phyloP scores from a whole-genome alignment of 2,329 filamentous ascomycete genomes.

The Cercospora citrullina region DNA sequence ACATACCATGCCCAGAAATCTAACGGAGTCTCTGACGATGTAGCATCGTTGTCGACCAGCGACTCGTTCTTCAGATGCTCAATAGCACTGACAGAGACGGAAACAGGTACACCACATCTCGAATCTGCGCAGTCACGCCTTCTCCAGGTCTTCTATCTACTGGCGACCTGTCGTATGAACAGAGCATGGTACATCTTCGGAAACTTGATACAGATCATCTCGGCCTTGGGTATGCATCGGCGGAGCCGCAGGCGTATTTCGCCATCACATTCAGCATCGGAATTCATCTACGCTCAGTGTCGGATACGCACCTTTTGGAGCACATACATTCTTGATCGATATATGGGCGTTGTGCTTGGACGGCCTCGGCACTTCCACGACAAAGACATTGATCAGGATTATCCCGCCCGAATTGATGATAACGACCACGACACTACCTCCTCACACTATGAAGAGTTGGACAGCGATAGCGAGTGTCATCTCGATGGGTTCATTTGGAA shows the following conservation, averaged over 20 bases:
- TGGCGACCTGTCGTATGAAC: neutral
- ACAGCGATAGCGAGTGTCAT: constrained; percentile 58
- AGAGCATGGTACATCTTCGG: neutral
- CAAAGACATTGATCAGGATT: constrained; percentile 54
- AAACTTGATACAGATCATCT: neutral
- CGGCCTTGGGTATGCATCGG: neutral
- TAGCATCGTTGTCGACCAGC: neutral
- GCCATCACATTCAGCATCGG: neutral
- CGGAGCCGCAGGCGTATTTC: neutral
- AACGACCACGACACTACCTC: constrained; percentile 33
- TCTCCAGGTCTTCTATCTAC: neutral
- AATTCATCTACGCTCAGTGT: constrained; percentile 41
- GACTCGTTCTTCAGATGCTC: neutral
- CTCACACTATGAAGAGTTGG: constrained; percentile 56
- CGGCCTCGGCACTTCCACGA: constrained; percentile 62
- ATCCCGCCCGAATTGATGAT: neutral
- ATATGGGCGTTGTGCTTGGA: constrained; percentile 63
- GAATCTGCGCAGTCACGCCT: neutral
- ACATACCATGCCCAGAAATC: neutral
- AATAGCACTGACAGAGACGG: neutral
- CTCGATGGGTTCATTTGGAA: constrained; percentile 45
- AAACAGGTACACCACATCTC: neutral
- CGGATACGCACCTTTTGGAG: constrained; percentile 63
- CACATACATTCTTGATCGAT: constrained; percentile 63
- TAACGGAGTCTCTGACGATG: neutral